phyloP scores from a whole-genome alignment of 371 early-diverging fungal species.

The Apophysomyces sp. region DNA sequence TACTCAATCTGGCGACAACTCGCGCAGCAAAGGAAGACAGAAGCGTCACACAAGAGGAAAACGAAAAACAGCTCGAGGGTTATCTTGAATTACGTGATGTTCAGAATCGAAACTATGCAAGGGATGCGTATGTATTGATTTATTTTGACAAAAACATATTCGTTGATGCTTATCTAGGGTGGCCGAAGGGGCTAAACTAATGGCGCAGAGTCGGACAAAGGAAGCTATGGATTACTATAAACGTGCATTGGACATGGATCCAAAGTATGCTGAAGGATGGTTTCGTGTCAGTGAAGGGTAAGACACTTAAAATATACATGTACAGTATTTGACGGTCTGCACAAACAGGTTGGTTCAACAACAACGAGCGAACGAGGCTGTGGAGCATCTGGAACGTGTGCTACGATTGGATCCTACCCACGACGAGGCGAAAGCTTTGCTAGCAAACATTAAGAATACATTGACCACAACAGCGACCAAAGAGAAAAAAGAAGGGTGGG shows the following conservation, averaged over 20 bases:
- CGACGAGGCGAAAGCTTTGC: conserved; percentile 27
- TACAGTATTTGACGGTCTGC: not conserved
- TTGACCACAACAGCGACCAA: conserved; percentile 7
- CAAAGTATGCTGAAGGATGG: conserved; percentile 51
- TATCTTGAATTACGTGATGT: conserved; percentile 40
- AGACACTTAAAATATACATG: not conserved
- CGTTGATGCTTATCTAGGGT: conserved; percentile 32
- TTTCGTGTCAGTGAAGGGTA: conserved; percentile 48
- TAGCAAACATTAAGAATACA: conserved; percentile 27
- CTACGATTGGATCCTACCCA: conserved; percentile 33
- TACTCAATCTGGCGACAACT: conserved; percentile 11
- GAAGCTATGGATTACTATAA: conserved; percentile 46
- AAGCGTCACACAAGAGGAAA: conserved; percentile 5
- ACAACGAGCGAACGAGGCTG: conserved; percentile 26
- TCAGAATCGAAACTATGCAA: conserved; percentile 48
- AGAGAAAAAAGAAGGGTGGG: conserved; percentile 22
- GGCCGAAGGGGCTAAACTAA: conserved; percentile 35
- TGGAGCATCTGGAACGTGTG: conserved; percentile 33
- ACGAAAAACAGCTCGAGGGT: conserved; percentile 25
- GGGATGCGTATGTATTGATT: conserved; percentile 36
- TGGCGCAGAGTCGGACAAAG: conserved; percentile 23
- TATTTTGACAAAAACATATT: not conserved
- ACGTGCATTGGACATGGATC: conserved; percentile 51
- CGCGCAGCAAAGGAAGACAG: conserved; percentile 12
- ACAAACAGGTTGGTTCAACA: conserved; percentile 31